phyloP scores from a whole-genome alignment of 495 filamentous ascomycete species.

The Apodospora peruviana region DNA sequence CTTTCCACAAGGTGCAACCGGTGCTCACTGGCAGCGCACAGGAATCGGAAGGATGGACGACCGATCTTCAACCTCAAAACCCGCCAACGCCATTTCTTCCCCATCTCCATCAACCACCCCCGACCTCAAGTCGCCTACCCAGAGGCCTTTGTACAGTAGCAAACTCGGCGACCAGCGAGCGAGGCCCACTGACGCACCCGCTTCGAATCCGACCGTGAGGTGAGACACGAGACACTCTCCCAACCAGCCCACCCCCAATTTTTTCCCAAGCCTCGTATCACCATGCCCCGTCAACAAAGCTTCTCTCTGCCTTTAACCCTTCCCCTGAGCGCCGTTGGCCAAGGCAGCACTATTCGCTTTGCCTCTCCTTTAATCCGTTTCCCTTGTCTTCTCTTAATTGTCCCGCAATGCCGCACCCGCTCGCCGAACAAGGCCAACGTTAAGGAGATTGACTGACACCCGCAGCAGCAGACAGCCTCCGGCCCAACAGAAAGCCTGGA shows the following conservation, averaged over 20 bases:
- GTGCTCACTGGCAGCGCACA: constrained; percentile 18
- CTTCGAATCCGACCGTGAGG: constrained; percentile 24
- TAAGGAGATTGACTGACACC: constrained; percentile 20
- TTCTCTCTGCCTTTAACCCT: neutral
- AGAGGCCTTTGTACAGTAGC: constrained; percentile 28
- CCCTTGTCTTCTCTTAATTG: neutral
- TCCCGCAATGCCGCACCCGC: neutral
- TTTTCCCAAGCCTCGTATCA: neutral
- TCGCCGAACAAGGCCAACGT: neutral
- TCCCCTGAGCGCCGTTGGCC: too few relatives aligned
- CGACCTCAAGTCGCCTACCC: constrained; percentile 24
- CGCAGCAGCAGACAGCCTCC: constrained; percentile 34
- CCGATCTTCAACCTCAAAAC: constrained; percentile 26
- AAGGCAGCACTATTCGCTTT: too few relatives aligned
- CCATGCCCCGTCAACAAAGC: constrained; percentile 17
- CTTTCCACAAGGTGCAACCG: constrained; percentile 26
- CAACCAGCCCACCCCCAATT: neutral
- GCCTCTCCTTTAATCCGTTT: too few relatives aligned
- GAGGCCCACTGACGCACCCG: constrained; percentile 16
- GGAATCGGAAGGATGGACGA: constrained; percentile 26
- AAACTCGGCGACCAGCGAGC: constrained; percentile 27
- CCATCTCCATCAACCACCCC: constrained; percentile 16
- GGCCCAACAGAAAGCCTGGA: constrained; percentile 35
- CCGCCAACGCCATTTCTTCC: constrained; percentile 17
- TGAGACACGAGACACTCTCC: constrained; percentile 25